These are phyloP conservation scores for Aspergillus taichungensis DNA, from an alignment of 495 filamentous ascomycete genomes.

Conservation along the genomic window DNA sequence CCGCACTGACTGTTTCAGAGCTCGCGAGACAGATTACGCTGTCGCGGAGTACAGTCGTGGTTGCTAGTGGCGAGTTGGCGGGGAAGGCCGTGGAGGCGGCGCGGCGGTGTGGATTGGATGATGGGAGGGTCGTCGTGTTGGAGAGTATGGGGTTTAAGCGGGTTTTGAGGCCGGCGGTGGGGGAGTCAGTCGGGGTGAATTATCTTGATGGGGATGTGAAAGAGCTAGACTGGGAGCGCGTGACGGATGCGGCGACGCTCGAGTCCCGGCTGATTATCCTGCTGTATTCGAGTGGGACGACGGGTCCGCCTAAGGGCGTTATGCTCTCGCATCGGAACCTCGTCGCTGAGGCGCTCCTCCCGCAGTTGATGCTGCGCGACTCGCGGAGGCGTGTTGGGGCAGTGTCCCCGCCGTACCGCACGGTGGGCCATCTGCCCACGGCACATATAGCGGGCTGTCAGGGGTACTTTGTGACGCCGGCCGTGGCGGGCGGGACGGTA, in stretches of 20 bases:
- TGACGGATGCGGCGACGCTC: slow-evolving; percentile 2
- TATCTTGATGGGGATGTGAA: not conserved
- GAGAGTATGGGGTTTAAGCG: slow-evolving; percentile 9
- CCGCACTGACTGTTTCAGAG: slow-evolving; percentile 5
- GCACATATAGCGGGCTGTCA: slow-evolving; percentile 21
- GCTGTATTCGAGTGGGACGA: slow-evolving; percentile 48
- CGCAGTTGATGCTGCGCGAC: slow-evolving; percentile 43
- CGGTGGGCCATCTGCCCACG: slow-evolving; percentile 75
- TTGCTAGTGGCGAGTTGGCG: slow-evolving; percentile 6
- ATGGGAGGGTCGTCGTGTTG: slow-evolving; percentile 5
- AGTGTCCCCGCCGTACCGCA: slow-evolving; percentile 52
- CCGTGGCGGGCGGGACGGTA: slow-evolving; percentile 10
- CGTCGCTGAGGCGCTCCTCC: slow-evolving; percentile 49
- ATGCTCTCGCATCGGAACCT: slow-evolving; percentile 69
- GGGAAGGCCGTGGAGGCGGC: slow-evolving; percentile 5
- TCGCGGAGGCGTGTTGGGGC: slow-evolving; percentile 32
- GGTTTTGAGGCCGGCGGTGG: not conserved
- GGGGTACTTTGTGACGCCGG: slow-evolving; percentile 11
- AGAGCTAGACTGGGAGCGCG: slow-evolving; percentile 6
- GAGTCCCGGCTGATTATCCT: slow-evolving; percentile 7
- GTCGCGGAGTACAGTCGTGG: slow-evolving; percentile 4
- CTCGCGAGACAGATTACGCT: slow-evolving; percentile 3
- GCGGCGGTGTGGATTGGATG: slow-evolving; percentile 1
- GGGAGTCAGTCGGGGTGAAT: not conserved
- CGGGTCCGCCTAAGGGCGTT: slow-evolving; percentile 76